These are phyloP conservation scores for Cucurbitaria berberidis DNA, from an alignment of 2,329 filamentous ascomycete genomes.

Conservation along the genomic window DNA sequence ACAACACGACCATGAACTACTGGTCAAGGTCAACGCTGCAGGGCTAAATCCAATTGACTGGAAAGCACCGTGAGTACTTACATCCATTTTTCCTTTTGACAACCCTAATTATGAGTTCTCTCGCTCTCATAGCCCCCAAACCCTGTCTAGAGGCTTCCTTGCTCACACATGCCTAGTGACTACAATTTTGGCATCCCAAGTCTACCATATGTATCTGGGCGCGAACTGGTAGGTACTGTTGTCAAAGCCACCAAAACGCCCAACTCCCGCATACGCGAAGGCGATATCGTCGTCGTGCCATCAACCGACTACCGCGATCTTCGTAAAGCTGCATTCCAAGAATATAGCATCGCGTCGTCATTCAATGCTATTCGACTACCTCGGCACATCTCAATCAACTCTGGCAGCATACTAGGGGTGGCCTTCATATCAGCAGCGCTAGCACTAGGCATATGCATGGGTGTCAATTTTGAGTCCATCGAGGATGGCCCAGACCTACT, in stretches of 20 bases:
- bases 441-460: constrained; percentile 71
- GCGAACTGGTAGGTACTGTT: constrained; percentile 72
- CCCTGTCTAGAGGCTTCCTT: neutral
- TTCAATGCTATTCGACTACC: constrained; percentile 71
- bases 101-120: neutral
- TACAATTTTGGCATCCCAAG: constrained; percentile 73
- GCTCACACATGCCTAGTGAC: constrained; percentile 55
- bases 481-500: constrained; percentile 66
- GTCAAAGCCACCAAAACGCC: constrained; percentile 52
- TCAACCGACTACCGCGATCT: constrained; percentile 77
- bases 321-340: constrained; percentile 73
- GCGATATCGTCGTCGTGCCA: constrained; percentile 61
- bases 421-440: constrained; percentile 73
- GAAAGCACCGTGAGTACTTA: constrained; percentile 68
- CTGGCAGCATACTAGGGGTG: constrained; percentile 70
- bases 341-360: constrained; percentile 69
- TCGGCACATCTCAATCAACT: constrained; percentile 56
- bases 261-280: constrained; percentile 56
- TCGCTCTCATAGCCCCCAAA: neutral
- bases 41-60: constrained; percentile 80
- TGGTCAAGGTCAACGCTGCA: constrained; percentile 68
- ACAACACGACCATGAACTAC: constrained; percentile 59
- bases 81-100: neutral
- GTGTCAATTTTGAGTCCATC: constrained; percentile 65
- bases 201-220: constrained; percentile 71